Evolutionary conservation across 179 eudicot genomes (phyloP).

Genomic region (Amaranthus tricolor): DNA sequence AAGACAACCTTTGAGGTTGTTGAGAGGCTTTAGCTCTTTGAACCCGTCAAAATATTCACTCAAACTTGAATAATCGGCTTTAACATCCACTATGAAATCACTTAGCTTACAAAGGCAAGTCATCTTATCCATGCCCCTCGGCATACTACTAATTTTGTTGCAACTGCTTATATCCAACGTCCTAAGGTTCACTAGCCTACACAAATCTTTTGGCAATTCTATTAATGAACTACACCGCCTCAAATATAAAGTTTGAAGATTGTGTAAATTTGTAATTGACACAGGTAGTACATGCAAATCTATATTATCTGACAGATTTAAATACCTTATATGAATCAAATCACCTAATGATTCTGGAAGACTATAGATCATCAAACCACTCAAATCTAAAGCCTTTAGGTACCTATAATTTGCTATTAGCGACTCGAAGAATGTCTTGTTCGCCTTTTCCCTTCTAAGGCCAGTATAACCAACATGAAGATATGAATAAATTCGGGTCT

Average conservation of each 20-base stretch:
- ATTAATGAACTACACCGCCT: background rate
- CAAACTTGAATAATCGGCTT: background rate
- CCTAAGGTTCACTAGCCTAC: constrained; percentile 13
- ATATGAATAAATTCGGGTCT: background rate
- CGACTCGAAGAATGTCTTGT: background rate
- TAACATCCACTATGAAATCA: constrained; percentile 17
- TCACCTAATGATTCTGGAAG: constrained; percentile 21
- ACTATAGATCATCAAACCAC: too few species aligned
- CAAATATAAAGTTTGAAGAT: constrained; percentile 10
- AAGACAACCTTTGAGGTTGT: background rate
- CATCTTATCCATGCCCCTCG: constrained; percentile 29
- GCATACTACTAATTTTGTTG: constrained; percentile 2
- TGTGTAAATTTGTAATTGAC: background rate
- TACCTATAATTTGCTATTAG: background rate
- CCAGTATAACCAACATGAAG: background rate
- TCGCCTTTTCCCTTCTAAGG: background rate
- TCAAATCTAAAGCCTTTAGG: constrained; percentile 6
- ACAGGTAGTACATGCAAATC: background rate
- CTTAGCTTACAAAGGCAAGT: constrained; percentile 26
- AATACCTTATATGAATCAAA: constrained; percentile 16
- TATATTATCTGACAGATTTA: background rate
- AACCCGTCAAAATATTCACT: background rate
- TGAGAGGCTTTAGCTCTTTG: background rate
- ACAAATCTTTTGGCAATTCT: constrained; percentile 28
- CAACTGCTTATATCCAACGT: constrained; percentile 19